These are phyloP conservation scores for Yarrowia sp. DNA, from an alignment of 805 yeast species.

Conservation along the genomic window DNA sequence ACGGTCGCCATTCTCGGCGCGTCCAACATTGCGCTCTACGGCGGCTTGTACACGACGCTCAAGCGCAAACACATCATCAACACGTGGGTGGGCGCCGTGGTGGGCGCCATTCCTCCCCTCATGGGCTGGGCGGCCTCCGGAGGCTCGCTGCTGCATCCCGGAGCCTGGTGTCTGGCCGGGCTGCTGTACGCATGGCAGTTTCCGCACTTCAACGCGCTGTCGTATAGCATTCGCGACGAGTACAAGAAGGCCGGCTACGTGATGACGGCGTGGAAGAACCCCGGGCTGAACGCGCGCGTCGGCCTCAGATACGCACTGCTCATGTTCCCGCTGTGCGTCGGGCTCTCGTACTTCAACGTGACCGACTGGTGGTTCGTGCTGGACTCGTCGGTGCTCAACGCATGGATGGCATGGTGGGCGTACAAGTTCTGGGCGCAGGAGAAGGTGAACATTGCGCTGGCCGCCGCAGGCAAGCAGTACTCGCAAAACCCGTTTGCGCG, in stretches of 20 bases:
- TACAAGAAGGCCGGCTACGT: conserved; percentile 92
- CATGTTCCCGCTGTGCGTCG: conserved; percentile 92
- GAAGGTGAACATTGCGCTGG: conserved; percentile 39
- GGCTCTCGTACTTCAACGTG: conserved; percentile 70
- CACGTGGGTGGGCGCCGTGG: conserved; percentile 99
- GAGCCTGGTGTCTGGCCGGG: conserved; percentile 92
- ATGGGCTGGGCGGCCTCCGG: conserved; percentile 98
- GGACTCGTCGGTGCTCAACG: conserved; percentile 81
- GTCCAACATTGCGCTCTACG: conserved; percentile 74
- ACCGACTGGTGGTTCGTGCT: conserved; percentile 77
- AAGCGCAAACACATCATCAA: conserved; percentile 81
- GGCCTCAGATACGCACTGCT: conserved; percentile 84
- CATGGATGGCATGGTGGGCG: conserved; percentile 81
- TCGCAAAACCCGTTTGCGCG: conserved; percentile 62
- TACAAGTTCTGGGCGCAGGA: conserved; percentile 86
- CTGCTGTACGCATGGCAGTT: conserved; percentile 96
- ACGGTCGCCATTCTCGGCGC: conserved; percentile 80
- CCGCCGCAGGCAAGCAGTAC: conserved; percentile 27
- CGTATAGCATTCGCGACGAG: conserved; percentile 84
- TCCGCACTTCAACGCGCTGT: conserved; percentile 92
- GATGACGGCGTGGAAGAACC: conserved; percentile 95
- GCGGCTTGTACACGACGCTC: conserved; percentile 88
- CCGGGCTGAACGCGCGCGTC: conserved; percentile 87
- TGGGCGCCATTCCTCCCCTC: conserved; percentile 96
- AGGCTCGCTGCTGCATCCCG: conserved; percentile 63